Conservation (phyloP, 1,284 basidiomycete genomes). For the Erythrobasidium hasegawianum region DNA sequence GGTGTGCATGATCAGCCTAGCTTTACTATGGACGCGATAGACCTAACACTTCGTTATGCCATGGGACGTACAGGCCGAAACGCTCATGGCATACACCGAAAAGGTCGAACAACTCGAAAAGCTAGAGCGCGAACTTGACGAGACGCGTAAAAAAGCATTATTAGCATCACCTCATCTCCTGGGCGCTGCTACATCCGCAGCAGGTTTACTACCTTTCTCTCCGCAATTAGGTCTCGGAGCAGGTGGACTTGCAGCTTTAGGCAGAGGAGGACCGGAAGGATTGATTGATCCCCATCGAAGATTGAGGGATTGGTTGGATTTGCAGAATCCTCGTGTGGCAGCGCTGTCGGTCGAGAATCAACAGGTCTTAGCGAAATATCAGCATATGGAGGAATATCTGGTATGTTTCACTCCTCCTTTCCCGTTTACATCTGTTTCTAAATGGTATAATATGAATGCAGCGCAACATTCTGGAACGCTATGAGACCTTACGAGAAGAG, state of each 20-base stretch:
- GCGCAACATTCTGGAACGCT: not conserved
- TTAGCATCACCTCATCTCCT: constrained; percentile 4
- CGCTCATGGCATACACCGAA: constrained; percentile 6
- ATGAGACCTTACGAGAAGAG: not conserved
- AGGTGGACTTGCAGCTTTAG: not conserved
- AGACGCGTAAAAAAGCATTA: constrained; percentile 10
- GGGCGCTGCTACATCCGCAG: not conserved
- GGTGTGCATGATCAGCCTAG: no score
- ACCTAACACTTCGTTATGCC: no score
- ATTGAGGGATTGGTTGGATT: not conserved
- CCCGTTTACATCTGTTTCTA: not conserved
- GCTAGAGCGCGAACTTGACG: constrained; percentile 15
- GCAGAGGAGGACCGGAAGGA: not conserved
- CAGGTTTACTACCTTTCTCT: not conserved
- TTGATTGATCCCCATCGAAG: not conserved
- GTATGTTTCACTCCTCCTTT: no score
- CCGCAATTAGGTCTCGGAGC: not conserved
- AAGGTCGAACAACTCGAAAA: constrained; percentile 19
- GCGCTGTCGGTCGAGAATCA: not conserved
- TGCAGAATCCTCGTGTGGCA: not conserved
- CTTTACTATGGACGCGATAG: no score
- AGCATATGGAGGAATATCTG: not conserved
- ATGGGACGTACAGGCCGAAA: no score
- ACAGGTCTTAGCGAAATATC: not conserved
- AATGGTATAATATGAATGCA: no score